Evolutionary conservation across 1,284 basidiomycete species (phyloP).

Genomic region (Tylopilus orsonianus): DNA sequence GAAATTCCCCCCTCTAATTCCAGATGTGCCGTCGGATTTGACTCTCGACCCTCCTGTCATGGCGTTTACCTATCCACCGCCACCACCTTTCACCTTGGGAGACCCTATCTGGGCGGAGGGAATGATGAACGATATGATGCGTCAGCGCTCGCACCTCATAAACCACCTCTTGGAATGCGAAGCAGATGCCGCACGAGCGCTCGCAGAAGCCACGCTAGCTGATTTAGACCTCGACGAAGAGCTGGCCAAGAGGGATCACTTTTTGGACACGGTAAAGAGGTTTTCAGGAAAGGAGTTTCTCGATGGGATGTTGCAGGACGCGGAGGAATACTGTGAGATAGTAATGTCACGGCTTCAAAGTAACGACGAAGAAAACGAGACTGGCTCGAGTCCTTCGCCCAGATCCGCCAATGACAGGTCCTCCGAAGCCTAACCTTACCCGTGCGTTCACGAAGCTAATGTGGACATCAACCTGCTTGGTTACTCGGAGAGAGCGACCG

Average conservation of each 20-base stretch:
- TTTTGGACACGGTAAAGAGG: conserved; percentile 23
- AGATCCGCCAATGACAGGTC: too few relatives aligned
- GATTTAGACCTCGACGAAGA: conserved; percentile 28
- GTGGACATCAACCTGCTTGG: not conserved
- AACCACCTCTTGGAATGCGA: conserved; percentile 14
- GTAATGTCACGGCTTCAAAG: conserved; percentile 15
- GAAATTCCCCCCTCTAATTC: conserved; percentile 19
- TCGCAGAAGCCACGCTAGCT: conserved; percentile 29
- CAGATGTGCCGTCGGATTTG: conserved; percentile 11
- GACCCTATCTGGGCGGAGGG: conserved; percentile 28
- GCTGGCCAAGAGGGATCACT: conserved; percentile 24
- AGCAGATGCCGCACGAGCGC: conserved; percentile 21
- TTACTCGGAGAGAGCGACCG: not conserved
- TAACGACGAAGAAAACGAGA: not conserved
- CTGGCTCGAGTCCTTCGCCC: too few relatives aligned
- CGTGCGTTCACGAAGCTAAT: not conserved
- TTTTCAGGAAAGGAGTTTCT: conserved; percentile 32
- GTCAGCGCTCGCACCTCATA: conserved; percentile 28
- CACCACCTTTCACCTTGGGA: conserved; percentile 16
- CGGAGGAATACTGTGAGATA: conserved; percentile 8
- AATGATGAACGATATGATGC: conserved; percentile 28
- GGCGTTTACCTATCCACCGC: conserved; percentile 27
- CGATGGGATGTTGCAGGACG: conserved; percentile 25
- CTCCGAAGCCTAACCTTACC: too few relatives aligned
- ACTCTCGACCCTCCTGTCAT: conserved; percentile 29